A percentile compares a stretch with the other conserved stretches of the same genome.
phyloP scores from a whole-genome alignment of 202 grass and related monocot genomes.

The Saccharum hybrid region DNA sequence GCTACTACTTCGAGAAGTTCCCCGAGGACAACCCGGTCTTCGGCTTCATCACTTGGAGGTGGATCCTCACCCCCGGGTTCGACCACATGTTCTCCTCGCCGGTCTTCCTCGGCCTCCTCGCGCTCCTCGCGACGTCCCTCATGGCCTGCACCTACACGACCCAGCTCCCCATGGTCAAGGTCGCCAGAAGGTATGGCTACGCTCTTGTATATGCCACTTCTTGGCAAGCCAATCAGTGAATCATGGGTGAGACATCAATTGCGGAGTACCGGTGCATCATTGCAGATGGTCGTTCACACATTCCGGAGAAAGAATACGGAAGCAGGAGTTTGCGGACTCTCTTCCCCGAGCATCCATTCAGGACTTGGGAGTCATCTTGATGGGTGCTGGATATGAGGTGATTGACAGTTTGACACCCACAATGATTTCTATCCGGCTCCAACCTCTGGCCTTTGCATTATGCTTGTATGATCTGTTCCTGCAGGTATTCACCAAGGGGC shows the following conservation, averaged over 20 bases:
- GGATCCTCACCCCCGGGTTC: slow-evolving; percentile 88
- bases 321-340: slow-evolving; percentile 79
- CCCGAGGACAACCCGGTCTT: slow-evolving; percentile 79
- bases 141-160: slow-evolving; percentile 98
- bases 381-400: slow-evolving; percentile 96
- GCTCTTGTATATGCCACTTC: background rate
- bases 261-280: slow-evolving; percentile 16
- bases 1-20: slow-evolving; percentile 85
- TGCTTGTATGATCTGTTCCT: slow-evolving; percentile 17
- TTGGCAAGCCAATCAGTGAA: background rate
- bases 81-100: slow-evolving; percentile 98
- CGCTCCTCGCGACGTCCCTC: slow-evolving; percentile 76
- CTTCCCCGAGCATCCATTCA: slow-evolving; percentile 82
- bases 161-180: slow-evolving; percentile 84
- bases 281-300: slow-evolving; percentile 91
- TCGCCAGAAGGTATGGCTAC: slow-evolving; percentile 61
- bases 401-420: slow-evolving; percentile 21
- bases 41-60: slow-evolving; percentile 89
- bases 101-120: slow-evolving; percentile 80
- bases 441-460: background rate
- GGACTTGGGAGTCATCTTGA: slow-evolving; percentile 85
- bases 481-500: slow-evolving; percentile 87
- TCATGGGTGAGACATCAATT: background rate
- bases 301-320: slow-evolving; percentile 67
- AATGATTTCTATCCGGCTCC: background rate